These are phyloP conservation scores for Eucalyptus cloeziana DNA, from an alignment of 345 rosid species.

Conservation along the genomic window DNA sequence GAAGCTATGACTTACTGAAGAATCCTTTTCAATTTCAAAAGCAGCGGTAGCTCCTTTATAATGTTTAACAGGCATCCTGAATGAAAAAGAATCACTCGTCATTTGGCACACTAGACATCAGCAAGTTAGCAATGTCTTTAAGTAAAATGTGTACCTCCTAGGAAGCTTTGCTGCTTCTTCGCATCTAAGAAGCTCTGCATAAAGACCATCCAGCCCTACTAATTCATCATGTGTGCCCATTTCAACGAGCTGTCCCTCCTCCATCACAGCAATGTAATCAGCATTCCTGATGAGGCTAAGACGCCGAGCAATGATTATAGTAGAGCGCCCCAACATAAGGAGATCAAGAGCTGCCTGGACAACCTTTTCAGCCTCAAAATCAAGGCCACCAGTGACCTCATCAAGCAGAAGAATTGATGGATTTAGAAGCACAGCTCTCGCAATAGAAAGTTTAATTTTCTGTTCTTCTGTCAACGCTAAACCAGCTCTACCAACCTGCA, in stretches of 20 bases:
- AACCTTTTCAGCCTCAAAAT: slow-evolving; percentile 93
- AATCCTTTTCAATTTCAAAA: slow-evolving; percentile 84
- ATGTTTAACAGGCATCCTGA: slow-evolving; percentile 86
- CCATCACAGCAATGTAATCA: slow-evolving; percentile 97
- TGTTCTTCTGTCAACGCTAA: slow-evolving; percentile 83
- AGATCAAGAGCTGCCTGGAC: slow-evolving; percentile 95
- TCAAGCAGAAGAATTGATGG: slow-evolving; percentile 91
- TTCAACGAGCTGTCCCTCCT: slow-evolving; percentile 96
- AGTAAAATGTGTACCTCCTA: slow-evolving; percentile 50
- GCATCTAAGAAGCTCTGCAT: slow-evolving; percentile 90
- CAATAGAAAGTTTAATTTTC: slow-evolving; percentile 89
- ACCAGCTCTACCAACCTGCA: slow-evolving; percentile 93
- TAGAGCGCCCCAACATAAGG: slow-evolving; percentile 94
- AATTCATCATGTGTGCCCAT: slow-evolving; percentile 97
- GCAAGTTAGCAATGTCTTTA: background rate
- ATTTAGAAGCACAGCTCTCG: slow-evolving; percentile 92
- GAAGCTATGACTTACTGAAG: slow-evolving; percentile 73
- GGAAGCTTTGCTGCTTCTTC: slow-evolving; percentile 98
- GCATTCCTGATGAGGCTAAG: slow-evolving; percentile 89
- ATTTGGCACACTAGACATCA: background rate
- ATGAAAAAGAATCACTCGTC: background rate
- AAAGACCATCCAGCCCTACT: slow-evolving; percentile 55
- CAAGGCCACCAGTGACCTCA: slow-evolving; percentile 98
- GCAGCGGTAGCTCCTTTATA: slow-evolving; percentile 48
- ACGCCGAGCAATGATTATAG: slow-evolving; percentile 91